Evolutionary conservation across 2,329 filamentous ascomycete genomes (phyloP).

Genomic region (Clonostachys byssicola): DNA sequence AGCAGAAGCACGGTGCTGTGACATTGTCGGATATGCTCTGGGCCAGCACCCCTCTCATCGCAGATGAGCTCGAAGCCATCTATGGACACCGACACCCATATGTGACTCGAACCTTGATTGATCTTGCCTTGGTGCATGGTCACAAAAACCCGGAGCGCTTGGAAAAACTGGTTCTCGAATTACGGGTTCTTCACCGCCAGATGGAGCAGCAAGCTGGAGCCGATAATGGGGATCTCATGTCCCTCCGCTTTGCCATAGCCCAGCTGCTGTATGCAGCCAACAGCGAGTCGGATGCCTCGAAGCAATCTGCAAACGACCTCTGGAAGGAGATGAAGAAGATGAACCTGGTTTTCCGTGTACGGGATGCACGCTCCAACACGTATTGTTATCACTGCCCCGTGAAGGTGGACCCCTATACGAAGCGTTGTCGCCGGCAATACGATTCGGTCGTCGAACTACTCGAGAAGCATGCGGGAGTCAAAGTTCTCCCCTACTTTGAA

Average conservation of each 20-base stretch:
- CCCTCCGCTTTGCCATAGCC: slow-evolving; percentile 32
- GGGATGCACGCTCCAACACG: slow-evolving; percentile 27
- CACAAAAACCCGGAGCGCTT: slow-evolving; percentile 27
- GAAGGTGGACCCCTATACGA: slow-evolving; percentile 37
- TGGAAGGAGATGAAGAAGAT: slow-evolving; percentile 28
- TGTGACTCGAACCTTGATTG: slow-evolving; percentile 34
- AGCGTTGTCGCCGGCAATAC: slow-evolving; percentile 35
- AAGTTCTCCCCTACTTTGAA: slow-evolving; percentile 33
- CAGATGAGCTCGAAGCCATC: slow-evolving; percentile 37
- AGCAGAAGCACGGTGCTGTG: slow-evolving; percentile 35
- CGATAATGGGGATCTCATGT: slow-evolving; percentile 26
- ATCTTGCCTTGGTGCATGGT: slow-evolving; percentile 32
- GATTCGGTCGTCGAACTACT: slow-evolving; percentile 28
- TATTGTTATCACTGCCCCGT: slow-evolving; percentile 38
- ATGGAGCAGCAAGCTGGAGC: slow-evolving; percentile 26
- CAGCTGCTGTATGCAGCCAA: slow-evolving; percentile 29
- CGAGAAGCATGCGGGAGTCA: slow-evolving; percentile 29
- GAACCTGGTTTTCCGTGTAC: slow-evolving; percentile 26
- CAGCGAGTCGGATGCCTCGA: slow-evolving; percentile 25
- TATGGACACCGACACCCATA: slow-evolving; percentile 37
- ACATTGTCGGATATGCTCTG: slow-evolving; percentile 37
- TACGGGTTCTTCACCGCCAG: slow-evolving; percentile 25
- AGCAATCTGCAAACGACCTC: slow-evolving; percentile 27
- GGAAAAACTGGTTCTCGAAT: slow-evolving; percentile 28
- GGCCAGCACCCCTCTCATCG: slow-evolving; percentile 32